phyloP scores from a whole-genome alignment of 2,329 filamentous ascomycete genomes.

The Hypoxylon sp. region DNA sequence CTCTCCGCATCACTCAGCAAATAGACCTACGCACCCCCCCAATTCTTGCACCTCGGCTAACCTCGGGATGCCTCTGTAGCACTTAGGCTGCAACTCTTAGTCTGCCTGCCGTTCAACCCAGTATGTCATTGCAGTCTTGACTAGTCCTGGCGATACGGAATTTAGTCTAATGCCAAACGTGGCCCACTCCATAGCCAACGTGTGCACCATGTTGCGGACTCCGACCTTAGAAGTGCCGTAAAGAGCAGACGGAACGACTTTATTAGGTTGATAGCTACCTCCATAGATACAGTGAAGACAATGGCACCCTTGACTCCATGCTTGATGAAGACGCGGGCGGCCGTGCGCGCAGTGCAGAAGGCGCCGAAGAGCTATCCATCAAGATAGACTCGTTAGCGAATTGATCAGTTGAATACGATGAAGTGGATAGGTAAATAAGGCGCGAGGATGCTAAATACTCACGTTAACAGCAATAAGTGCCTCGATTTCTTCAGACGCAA shows the following conservation, averaged over 20 bases:
- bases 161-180: conserved; percentile 5
- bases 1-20: conserved; percentile 10
- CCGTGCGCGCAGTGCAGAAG: conserved; percentile 2
- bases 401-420: too few species aligned
- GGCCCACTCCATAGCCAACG: conserved; percentile 9
- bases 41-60: conserved; percentile 8
- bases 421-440: too few species aligned
- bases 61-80: conserved; percentile 2
- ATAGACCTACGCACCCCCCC: not conserved
- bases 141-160: conserved; percentile 2
- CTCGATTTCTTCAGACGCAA: conserved; percentile 4
- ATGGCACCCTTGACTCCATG: not conserved
- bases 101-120: not conserved
- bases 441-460: too few species aligned
- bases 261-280: conserved; percentile 4
- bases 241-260: conserved; percentile 9
- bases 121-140: conserved; percentile 2
- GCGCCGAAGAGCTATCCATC: not conserved
- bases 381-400: too few species aligned
- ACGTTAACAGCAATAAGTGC: conserved; percentile 1
- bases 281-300: conserved; percentile 10
- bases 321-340: conserved; percentile 9
- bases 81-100: conserved; percentile 2
- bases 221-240: conserved; percentile 3
- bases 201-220: conserved; percentile 8